A percentile compares a stretch with the other conserved stretches of the same genome.
These are phyloP conservation scores for Hemisphaericaspora xylofermentans DNA, from an alignment of 1,139 yeast genomes.

Conservation along the genomic window DNA sequence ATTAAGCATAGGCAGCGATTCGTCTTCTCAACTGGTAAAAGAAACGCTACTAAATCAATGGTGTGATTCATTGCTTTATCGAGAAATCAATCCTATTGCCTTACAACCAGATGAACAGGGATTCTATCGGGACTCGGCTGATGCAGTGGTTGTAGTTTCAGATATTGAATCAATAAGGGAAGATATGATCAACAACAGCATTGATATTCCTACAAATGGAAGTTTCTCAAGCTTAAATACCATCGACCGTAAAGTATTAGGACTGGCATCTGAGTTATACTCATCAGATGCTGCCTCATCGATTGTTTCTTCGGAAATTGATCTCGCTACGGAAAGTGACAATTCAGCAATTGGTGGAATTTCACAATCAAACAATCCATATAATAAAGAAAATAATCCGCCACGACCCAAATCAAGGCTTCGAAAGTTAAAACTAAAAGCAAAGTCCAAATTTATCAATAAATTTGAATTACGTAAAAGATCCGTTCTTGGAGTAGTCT, in stretches of 20 bases:
- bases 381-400: conserved; percentile 4
- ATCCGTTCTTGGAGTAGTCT: conserved; percentile 66
- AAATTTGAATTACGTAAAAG: conserved; percentile 37
- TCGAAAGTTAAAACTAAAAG: conserved; percentile 7
- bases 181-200: neutral
- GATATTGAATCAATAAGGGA: conserved; percentile 28
- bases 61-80: conserved; percentile 31
- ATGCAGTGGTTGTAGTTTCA: conserved; percentile 24
- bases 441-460: conserved; percentile 8
- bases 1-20: neutral
- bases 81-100: conserved; percentile 26
- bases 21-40: neutral
- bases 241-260: neutral
- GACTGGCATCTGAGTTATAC: neutral
- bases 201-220: neutral
- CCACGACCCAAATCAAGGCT: conserved; percentile 9
- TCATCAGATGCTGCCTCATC: conserved; percentile 26
- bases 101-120: conserved; percentile 42
- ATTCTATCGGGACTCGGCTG: conserved; percentile 33
- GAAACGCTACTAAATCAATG: conserved; percentile 25
- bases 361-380: conserved; percentile 1
- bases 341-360: neutral
- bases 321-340: conserved; percentile 12
- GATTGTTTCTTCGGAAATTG: conserved; percentile 17
- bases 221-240: neutral